Evolutionary conservation across 306 rosid genomes (phyloP), one percentile per base, ranked within the genome.

Genomic region (Rosa multiflora): DNA sequence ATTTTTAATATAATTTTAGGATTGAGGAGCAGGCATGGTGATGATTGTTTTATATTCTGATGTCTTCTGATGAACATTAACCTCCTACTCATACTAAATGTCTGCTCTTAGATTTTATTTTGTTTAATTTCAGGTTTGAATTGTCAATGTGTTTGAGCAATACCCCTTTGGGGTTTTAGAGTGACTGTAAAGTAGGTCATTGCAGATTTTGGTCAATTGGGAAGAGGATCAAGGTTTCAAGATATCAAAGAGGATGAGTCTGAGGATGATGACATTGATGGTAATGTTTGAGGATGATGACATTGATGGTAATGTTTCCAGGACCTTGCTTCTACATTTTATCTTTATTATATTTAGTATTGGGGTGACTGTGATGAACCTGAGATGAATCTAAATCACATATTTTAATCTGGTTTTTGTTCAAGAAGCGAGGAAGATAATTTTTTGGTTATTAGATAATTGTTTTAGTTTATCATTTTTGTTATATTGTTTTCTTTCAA

Each of bases 51-150:
- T 26, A 17, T 52, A 5, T 52, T 14, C 21, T 52, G 58, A 52
- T 77, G 13, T 83, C 67, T 11, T 76, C 77, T 88, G 97, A 87
- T 77, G 0, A 21, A 62, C 83, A 67, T 67, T 58, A 7, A 59
- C 93, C 97, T 90, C 94, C 94, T 90, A 92, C 94, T 92, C 97
- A 92, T 92, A 39, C 94, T 92, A 93, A 92, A 88, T 88, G 94
- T 89, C 86, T 26, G 21, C 4, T 10, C 11, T 13, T 20, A 11
- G 8, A 72, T 4, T 13, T 46, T 37, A 48, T 6, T 8, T 15
- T 58, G 5, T 0, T 23, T 53, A 43, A 43, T 43, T 43, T 43
- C 8, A 0, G 6, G 5, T 26, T 6, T 63, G 7, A 9, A 9
- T 77, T 23, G 5, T 12, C 44, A 42, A 42, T 42, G 29, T 15